A percentile compares a stretch with the other conserved stretches of the same genome.
Conservation (phyloP, 1,284 basidiomycete species). For the Pseudozyma flocculosa region DNA sequence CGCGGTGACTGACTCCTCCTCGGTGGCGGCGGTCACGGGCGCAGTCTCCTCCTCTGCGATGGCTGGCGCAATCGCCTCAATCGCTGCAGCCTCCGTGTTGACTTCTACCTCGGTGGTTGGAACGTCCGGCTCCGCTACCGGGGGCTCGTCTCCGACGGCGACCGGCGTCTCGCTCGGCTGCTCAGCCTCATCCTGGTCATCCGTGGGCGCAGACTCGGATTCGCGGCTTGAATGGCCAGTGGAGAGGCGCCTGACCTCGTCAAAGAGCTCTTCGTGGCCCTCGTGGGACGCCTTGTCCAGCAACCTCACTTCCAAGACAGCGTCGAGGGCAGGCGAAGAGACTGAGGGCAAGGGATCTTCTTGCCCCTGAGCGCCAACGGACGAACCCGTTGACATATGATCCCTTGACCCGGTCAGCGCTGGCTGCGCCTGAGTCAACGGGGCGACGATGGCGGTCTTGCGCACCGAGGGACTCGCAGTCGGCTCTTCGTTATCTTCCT, state of each 20-base stretch:
- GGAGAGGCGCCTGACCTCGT: background rate
- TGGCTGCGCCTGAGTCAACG: background rate
- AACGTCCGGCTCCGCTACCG: too few species aligned
- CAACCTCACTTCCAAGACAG: slow-evolving; percentile 9
- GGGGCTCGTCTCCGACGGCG: too few species aligned
- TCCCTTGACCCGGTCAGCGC: too few species aligned
- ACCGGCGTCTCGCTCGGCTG: too few species aligned
- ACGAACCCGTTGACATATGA: too few species aligned
- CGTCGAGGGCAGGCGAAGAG: slow-evolving; percentile 2
- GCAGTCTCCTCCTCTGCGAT: too few species aligned
- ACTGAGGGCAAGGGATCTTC: background rate
- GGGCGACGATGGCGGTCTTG: background rate
- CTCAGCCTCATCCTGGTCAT: background rate
- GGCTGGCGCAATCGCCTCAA: too few species aligned
- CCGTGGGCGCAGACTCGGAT: background rate
- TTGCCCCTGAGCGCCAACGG: too few species aligned
- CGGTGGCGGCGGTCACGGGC: too few species aligned
- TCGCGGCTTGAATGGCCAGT: background rate
- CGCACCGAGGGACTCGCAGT: background rate
- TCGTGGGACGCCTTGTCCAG: slow-evolving; percentile 1
- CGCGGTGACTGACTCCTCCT: too few species aligned
- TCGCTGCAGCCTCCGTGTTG: background rate
- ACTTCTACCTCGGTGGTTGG: background rate
- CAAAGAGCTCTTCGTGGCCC: slow-evolving; percentile 2
- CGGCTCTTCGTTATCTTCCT: too few species aligned